phyloP scores from a whole-genome alignment of 257 asterid species.

The Solanum medicagineum region DNA sequence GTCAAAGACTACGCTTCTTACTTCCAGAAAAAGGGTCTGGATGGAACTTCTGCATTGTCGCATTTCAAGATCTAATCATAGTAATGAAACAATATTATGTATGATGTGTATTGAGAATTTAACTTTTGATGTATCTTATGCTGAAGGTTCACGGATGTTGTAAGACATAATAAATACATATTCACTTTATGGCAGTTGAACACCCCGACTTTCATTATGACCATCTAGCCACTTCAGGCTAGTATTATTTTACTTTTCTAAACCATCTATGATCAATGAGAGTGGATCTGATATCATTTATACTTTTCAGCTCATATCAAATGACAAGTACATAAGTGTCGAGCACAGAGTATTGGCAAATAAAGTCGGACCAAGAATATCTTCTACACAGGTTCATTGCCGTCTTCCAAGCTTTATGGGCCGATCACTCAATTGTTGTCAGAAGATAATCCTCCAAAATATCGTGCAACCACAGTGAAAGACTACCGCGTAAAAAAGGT shows the following conservation, averaged over 20 bases:
- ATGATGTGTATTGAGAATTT: not conserved
- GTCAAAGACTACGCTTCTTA: slow-evolving; percentile 25
- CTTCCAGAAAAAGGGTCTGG: slow-evolving; percentile 29
- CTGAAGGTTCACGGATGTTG: not conserved
- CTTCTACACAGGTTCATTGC: slow-evolving; percentile 32
- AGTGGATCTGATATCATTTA: too few relatives aligned
- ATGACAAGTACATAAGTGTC: slow-evolving; percentile 53
- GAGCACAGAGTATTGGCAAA: too few relatives aligned
- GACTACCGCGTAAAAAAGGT: slow-evolving; percentile 38
- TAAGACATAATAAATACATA: not conserved
- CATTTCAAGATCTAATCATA: slow-evolving; percentile 36
- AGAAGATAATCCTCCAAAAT: slow-evolving; percentile 32
- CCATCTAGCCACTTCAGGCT: too few relatives aligned
- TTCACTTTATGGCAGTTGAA: not conserved
- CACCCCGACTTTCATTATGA: not conserved
- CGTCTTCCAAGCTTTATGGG: slow-evolving; percentile 25
- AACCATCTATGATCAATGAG: too few relatives aligned
- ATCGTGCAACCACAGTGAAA: slow-evolving; percentile 39
- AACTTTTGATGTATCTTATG: not conserved
- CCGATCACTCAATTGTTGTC: slow-evolving; percentile 48
- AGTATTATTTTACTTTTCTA: too few relatives aligned
- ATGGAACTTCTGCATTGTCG: slow-evolving; percentile 28
- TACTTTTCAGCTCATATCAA: slow-evolving; percentile 11
- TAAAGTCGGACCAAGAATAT: slow-evolving; percentile 39
- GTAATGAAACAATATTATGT: not conserved